phyloP scores from a whole-genome alignment of 2,329 filamentous ascomycete genomes.

The Aspergillus sclerotialis region DNA sequence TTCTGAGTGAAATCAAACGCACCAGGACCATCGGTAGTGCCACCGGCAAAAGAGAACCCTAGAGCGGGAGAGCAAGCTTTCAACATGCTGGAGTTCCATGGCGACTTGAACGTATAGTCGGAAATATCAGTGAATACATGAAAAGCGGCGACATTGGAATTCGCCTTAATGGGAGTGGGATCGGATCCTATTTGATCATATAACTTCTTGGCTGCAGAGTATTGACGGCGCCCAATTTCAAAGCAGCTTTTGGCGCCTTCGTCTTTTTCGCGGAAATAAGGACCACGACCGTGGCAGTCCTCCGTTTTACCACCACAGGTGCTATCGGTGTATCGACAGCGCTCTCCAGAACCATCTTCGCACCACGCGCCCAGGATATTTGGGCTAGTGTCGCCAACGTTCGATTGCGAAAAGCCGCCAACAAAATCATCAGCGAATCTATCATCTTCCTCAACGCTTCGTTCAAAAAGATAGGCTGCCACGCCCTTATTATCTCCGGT shows the following conservation, averaged over 20 bases:
- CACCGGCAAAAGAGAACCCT: conserved; percentile 87
- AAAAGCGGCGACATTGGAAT: conserved; percentile 66
- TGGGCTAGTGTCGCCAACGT: conserved; percentile 83
- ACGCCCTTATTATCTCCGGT: conserved; percentile 97
- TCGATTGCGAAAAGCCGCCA: conserved; percentile 86
- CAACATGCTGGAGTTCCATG: conserved; percentile 56
- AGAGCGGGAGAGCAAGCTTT: conserved; percentile 79
- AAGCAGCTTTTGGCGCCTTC: conserved; percentile 44
- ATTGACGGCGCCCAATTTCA: conserved; percentile 43
- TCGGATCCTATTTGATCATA: conserved; percentile 49
- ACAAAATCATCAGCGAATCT: conserved; percentile 64
- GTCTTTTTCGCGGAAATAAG: conserved; percentile 38
- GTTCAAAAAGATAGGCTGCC: conserved; percentile 77
- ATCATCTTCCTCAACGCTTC: conserved; percentile 50
- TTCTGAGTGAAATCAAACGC: conserved; percentile 92
- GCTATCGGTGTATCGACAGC: conserved; percentile 59
- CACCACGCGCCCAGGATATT: conserved; percentile 85
- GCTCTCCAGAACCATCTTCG: conserved; percentile 66
- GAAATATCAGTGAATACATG: conserved; percentile 82
- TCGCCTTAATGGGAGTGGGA: conserved; percentile 42
- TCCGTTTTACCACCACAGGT: conserved; percentile 56
- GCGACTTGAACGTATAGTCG: conserved; percentile 63
- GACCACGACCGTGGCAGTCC: conserved; percentile 40
- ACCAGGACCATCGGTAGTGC: conserved; percentile 85
- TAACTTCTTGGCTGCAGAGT: conserved; percentile 38